Conservation (phyloP, 306 rosid species). For the Rosa persica region DNA sequence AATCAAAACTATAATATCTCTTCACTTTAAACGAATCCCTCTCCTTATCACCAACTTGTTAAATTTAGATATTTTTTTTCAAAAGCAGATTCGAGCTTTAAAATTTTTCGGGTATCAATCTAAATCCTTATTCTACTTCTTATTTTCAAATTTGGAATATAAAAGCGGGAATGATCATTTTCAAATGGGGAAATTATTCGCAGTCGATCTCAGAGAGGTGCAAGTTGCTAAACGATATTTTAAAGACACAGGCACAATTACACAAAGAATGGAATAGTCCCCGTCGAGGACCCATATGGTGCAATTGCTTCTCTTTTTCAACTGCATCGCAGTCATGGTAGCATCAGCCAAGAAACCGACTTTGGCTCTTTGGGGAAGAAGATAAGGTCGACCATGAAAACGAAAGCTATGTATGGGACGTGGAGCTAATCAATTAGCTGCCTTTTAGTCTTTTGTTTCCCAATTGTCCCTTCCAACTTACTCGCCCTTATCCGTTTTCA, state of each 20-base stretch:
- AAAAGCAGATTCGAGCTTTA: neutral
- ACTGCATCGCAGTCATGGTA: constrained; percentile 6
- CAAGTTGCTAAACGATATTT: neutral
- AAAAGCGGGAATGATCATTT: neutral
- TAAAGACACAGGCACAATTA: neutral
- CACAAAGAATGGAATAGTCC: neutral
- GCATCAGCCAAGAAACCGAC: neutral
- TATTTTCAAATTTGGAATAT: neutral
- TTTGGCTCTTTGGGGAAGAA: neutral
- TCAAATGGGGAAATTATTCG: neutral
- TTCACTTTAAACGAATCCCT: neutral
- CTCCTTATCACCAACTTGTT: neutral
- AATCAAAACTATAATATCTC: neutral
- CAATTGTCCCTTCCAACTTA: neutral
- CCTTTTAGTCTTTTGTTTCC: neutral
- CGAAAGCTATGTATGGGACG: constrained; percentile 10
- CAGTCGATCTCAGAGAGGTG: neutral
- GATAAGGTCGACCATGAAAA: constrained; percentile 30
- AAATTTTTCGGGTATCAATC: neutral
- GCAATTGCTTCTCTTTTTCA: neutral
- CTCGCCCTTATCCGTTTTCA: neutral
- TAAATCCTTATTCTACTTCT: neutral
- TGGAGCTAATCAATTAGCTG: neutral
- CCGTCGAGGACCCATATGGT: neutral
- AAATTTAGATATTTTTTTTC: neutral